Base-by-base conservation (phyloP, 345 rosid species). In the Salix purpurea region DNA sequence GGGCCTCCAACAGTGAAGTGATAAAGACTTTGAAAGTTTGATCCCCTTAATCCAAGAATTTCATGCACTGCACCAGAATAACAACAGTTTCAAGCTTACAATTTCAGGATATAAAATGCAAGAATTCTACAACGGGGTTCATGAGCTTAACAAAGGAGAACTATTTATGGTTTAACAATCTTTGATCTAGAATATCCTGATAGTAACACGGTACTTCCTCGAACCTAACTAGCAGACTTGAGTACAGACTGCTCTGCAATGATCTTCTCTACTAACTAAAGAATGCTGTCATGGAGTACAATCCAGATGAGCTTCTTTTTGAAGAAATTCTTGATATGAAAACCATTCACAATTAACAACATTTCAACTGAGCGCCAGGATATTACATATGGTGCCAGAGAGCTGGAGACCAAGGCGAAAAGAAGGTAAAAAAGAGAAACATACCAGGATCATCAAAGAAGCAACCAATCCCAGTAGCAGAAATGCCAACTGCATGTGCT, bases 401-500 rank as follows among this genome's bases (percentile, higher is more conserved):
- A 26, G 14, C 18, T 46, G 52, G 18, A 46, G 52, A 12, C 52
- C 18, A 42, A 42, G 46, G 46, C 3, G 13, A 10, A 40, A 40
- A 40, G 44, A 40, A 9, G 46, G 52, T 15, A 12, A 23, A 19
- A 26, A 48, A 14, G 48, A 61, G 69, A 75, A 75, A n/a, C 78
- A 60, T 85, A 90, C 94, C 90, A 24, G 98, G 94, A 84, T 94
- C 97, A 83, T 94, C 98, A 9, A 94, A 94, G 84, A 85, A 94
- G 86, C 98, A 92, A 65, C 98, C 97, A 1, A 92, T 94, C 74
- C 98, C 98, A 5, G 97, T 94, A 12, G 98, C 97, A 73, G 98
- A 94, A 50, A 94, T 83, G 73, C 94, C 98, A 82, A 92, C 67
- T 7, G 98, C 98, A 80, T 94, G 98, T 21, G 98, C 90, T 88